These are phyloP conservation scores for Myriosclerotinia curreyana DNA, from an alignment of 2,329 filamentous ascomycete genomes.

Conservation along the genomic window DNA sequence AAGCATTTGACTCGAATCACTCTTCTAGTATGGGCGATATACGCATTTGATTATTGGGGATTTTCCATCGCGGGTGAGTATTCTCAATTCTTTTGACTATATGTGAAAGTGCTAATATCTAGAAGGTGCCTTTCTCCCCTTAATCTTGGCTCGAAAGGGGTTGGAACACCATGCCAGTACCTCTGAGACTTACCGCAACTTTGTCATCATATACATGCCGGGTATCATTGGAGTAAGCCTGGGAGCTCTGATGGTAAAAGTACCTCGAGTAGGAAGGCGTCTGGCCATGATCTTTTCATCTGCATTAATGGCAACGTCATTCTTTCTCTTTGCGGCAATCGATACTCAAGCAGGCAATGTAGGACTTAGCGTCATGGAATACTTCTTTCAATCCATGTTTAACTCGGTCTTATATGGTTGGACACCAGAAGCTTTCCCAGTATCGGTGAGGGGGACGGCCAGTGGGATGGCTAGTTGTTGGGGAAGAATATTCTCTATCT, in stretches of 20 bases:
- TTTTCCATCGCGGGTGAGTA: conserved; percentile 44
- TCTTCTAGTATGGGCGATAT: conserved; percentile 49
- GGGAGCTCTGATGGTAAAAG: conserved; percentile 26
- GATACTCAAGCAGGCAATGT: conserved; percentile 34
- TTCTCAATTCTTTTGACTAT: conserved; percentile 29
- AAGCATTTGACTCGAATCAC: conserved; percentile 46
- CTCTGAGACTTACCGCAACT: conserved; percentile 40
- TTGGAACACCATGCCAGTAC: conserved; percentile 29
- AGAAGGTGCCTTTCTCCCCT: conserved; percentile 43
- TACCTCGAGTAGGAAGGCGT: conserved; percentile 33
- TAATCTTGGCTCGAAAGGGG: conserved; percentile 38
- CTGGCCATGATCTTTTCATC: conserved; percentile 36
- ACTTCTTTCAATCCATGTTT: conserved; percentile 38
- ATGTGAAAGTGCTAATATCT: conserved; percentile 16
- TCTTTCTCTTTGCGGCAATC: conserved; percentile 35
- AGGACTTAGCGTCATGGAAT: conserved; percentile 37
- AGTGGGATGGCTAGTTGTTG: conserved; percentile 57
- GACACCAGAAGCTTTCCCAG: conserved; percentile 40
- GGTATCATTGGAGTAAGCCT: conserved; percentile 38
- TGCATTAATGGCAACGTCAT: conserved; percentile 33
- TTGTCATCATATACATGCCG: conserved; percentile 41
- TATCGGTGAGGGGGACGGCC: conserved; percentile 50
- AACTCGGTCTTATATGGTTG: conserved; percentile 33
- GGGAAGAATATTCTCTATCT: conserved; percentile 56
- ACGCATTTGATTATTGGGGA: conserved; percentile 50